Conservation (phyloP, 2,329 filamentous ascomycete species). For the Hymenoscyphus repandus region DNA sequence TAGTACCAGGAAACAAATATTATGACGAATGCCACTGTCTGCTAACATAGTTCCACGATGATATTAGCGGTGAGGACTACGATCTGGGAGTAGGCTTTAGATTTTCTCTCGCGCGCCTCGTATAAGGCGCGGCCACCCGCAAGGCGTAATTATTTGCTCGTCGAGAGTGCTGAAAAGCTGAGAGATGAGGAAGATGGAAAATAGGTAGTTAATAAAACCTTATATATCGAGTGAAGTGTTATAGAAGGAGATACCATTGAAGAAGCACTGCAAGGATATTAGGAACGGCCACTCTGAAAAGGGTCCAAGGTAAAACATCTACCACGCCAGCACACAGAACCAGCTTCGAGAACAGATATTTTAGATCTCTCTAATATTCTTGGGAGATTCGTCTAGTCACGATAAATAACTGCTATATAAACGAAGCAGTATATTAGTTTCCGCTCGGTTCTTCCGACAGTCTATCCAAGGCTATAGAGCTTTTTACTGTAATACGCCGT, state of each 20-base stretch:
- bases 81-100: conserved; percentile 73
- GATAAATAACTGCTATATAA: too few species aligned
- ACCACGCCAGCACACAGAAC: not conserved
- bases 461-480: not conserved
- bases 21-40: conserved; percentile 62
- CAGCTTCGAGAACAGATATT: not conserved
- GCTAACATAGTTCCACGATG: conserved; percentile 78
- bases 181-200: conserved; percentile 67
- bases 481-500: not conserved
- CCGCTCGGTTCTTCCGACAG: not conserved
- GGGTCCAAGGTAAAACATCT: not conserved
- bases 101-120: conserved; percentile 62
- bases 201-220: conserved; percentile 65
- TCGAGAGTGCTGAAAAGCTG: conserved; percentile 63
- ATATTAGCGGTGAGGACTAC: conserved; percentile 64
- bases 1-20: conserved; percentile 82
- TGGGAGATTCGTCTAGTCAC: conserved; percentile 52
- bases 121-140: conserved; percentile 49
- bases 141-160: conserved; percentile 70
- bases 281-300: not conserved
- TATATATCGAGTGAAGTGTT: conserved; percentile 49
- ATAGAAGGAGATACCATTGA: conserved; percentile 62
- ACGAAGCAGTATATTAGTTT: too few species aligned
- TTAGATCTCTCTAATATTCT: conserved; percentile 51
- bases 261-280: conserved; percentile 28